phyloP scores from a whole-genome alignment of 345 rosid genomes.

The Geranium brycei region DNA sequence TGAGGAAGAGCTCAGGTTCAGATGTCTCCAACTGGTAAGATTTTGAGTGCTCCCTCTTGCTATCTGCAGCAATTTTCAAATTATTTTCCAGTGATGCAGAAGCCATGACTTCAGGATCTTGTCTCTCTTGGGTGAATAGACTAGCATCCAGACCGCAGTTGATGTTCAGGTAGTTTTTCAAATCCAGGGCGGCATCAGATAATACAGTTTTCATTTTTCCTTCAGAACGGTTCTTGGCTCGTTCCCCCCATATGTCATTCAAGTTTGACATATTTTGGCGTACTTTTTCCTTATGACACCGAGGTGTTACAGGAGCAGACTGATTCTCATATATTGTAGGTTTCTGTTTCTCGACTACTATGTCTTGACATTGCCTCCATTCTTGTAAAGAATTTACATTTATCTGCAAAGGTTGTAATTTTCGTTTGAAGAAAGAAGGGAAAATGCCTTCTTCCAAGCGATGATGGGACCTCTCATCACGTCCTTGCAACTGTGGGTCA shows the following conservation, averaged over 20 bases:
- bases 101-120: conserved; percentile 21
- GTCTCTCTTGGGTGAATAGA: conserved; percentile 21
- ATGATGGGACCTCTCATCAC: conserved; percentile 17
- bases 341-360: conserved; percentile 15
- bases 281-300: too few species aligned
- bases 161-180: conserved; percentile 14
- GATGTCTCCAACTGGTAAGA: conserved; percentile 16
- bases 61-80: conserved; percentile 18
- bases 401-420: conserved; percentile 28
- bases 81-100: conserved; percentile 18
- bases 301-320: background rate
- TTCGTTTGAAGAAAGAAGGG: conserved; percentile 11
- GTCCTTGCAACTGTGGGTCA: conserved; percentile 38
- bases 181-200: conserved; percentile 9
- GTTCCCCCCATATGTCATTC: conserved; percentile 9
- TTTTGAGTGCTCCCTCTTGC: conserved; percentile 12
- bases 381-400: conserved; percentile 20
- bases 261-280: too few species aligned
- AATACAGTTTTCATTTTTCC: conserved; percentile 1
- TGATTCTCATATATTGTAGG: conserved; percentile 10
- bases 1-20: conserved; percentile 16
- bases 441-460: conserved; percentile 18
- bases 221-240: conserved; percentile 7
- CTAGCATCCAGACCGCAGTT: conserved; percentile 16
- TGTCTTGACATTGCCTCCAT: conserved; percentile 22